phyloP scores from a whole-genome alignment of 495 filamentous ascomycete genomes.

The Penicillium paradoxum region DNA sequence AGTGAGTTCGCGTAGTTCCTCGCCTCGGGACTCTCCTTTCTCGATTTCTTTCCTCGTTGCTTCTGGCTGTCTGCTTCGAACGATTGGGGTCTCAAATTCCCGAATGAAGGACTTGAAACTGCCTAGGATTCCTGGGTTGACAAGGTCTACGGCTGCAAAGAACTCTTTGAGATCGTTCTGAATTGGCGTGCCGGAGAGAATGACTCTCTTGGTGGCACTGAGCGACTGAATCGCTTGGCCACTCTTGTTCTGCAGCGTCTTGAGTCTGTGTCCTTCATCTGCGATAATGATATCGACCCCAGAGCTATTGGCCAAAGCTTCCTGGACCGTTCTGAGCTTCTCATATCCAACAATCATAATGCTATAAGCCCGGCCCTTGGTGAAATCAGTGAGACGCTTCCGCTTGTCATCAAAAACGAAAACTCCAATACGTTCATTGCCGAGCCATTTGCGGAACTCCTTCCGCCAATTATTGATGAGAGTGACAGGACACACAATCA shows the following conservation, averaged over 20 bases:
- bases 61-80: conserved; percentile 67
- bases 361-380: conserved; percentile 66
- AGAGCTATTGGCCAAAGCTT: conserved; percentile 57
- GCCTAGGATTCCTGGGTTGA: conserved; percentile 71
- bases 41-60: conserved; percentile 63
- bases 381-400: conserved; percentile 67
- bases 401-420: conserved; percentile 66
- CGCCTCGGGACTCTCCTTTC: conserved; percentile 63
- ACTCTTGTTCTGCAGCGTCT: conserved; percentile 77
- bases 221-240: conserved; percentile 69
- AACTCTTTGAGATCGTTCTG: conserved; percentile 81
- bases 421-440: conserved; percentile 70
- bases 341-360: conserved; percentile 85
- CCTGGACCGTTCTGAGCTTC: conserved; percentile 64
- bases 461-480: conserved; percentile 77
- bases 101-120: conserved; percentile 64
- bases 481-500: conserved; percentile 79
- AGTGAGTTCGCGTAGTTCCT: conserved; percentile 65
- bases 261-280: conserved; percentile 77
- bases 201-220: conserved; percentile 61
- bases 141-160: conserved; percentile 72
- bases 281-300: conserved; percentile 75
- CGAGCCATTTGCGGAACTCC: conserved; percentile 78
- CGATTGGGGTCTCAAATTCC: conserved; percentile 69
- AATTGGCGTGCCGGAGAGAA: conserved; percentile 73